Conservation (phyloP, 352 stramenopile genomes). For the Globisporangium canariense region DNA sequence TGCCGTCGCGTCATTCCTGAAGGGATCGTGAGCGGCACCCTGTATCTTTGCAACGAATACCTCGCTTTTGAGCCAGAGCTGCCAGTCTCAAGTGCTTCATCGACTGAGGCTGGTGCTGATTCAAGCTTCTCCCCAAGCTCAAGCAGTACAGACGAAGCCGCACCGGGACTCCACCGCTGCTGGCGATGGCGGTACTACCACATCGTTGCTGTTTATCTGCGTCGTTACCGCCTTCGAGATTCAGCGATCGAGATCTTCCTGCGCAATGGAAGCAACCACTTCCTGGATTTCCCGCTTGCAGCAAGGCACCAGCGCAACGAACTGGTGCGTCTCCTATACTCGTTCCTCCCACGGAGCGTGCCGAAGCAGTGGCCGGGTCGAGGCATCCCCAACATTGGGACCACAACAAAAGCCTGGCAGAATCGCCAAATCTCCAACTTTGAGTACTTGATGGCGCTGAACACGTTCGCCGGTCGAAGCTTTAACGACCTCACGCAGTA, state of each 20-base stretch:
- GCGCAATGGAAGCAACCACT: constrained; percentile 72
- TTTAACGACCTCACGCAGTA: constrained; percentile 96
- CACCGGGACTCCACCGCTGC: constrained; percentile 63
- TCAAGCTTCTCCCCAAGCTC: neutral
- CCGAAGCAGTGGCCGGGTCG: constrained; percentile 79
- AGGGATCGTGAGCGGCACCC: constrained; percentile 56
- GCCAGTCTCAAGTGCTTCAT: constrained; percentile 18
- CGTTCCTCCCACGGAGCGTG: constrained; percentile 61
- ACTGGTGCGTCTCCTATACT: constrained; percentile 64
- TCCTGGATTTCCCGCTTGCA: constrained; percentile 73
- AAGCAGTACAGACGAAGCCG: constrained; percentile 41
- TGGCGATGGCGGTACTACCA: constrained; percentile 83
- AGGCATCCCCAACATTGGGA: constrained; percentile 36
- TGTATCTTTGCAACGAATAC: constrained; percentile 65
- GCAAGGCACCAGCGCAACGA: constrained; percentile 80
- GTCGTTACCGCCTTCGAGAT: constrained; percentile 77
- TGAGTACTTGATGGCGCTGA: constrained; percentile 96
- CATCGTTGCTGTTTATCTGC: constrained; percentile 70
- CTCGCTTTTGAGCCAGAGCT: constrained; percentile 62
- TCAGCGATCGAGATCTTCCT: constrained; percentile 85
- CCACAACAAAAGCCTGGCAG: constrained; percentile 80
- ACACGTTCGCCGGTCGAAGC: constrained; percentile 86
- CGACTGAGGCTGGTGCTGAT: neutral
- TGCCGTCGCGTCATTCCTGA: constrained; percentile 77
- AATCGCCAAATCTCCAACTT: constrained; percentile 87